Evolutionary conservation across 192 early-diverging fungal genomes (phyloP).

Genomic region (Funneliformis geosporum): DNA sequence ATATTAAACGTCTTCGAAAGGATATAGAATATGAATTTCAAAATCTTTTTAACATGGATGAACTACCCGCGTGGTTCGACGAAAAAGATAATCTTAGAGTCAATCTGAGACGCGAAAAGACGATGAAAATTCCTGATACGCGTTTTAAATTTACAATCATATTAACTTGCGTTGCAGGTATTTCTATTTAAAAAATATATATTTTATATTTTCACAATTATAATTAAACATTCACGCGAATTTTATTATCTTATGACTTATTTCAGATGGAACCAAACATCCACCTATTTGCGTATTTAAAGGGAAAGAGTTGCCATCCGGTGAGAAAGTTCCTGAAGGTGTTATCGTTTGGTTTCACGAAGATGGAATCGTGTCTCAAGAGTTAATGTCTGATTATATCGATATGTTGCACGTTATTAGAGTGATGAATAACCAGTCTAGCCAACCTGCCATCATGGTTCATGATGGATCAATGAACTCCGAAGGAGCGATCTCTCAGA

Average conservation of each 20-base stretch:
- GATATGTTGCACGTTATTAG: neutral
- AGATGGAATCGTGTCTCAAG: conserved; percentile 1
- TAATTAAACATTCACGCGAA: neutral
- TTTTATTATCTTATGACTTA: neutral
- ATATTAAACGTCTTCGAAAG: neutral
- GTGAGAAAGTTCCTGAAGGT: neutral
- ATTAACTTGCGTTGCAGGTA: conserved; percentile 4
- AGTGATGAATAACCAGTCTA: neutral
- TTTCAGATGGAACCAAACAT: conserved; percentile 2
- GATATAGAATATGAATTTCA: neutral
- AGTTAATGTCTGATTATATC: neutral
- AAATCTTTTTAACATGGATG: conserved; percentile 16
- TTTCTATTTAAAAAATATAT: neutral
- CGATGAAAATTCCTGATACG: neutral
- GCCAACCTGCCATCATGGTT: neutral
- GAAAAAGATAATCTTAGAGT: no score
- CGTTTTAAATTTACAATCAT: neutral
- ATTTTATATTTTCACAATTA: neutral
- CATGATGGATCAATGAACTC: neutral
- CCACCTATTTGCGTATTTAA: conserved; percentile 9
- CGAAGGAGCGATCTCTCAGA: neutral
- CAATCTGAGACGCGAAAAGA: neutral
- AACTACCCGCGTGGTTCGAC: conserved; percentile 11
- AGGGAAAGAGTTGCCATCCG: conserved; percentile 2
- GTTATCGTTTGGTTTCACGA: conserved; percentile 14